Conservation (phyloP, 495 filamentous ascomycete genomes). For the Aspergillus ellipticus region DNA sequence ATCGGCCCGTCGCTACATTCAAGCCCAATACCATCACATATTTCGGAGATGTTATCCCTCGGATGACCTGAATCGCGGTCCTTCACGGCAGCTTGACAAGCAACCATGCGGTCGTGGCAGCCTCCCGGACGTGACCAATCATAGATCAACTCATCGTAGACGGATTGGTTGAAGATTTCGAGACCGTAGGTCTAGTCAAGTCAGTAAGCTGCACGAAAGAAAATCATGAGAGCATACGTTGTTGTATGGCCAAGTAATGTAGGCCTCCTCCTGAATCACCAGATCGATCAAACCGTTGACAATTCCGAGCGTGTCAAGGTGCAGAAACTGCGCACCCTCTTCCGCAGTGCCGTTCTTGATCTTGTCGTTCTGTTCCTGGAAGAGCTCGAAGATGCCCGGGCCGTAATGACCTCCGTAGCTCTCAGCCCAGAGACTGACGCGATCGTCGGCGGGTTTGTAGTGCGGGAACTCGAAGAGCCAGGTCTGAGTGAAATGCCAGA, state of each 20-base stretch:
- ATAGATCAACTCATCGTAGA: slow-evolving; percentile 35
- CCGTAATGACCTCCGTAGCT: slow-evolving; percentile 59
- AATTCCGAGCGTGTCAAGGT: slow-evolving; percentile 31
- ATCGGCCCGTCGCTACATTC: background rate
- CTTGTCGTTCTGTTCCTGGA: slow-evolving; percentile 53
- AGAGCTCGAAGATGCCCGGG: slow-evolving; percentile 52
- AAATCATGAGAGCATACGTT: slow-evolving; percentile 49
- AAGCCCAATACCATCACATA: background rate
- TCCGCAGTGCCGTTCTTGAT: slow-evolving; percentile 31
- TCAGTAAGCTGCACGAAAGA: background rate
- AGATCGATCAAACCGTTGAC: slow-evolving; percentile 69
- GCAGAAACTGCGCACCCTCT: slow-evolving; percentile 16
- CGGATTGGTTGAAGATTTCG: slow-evolving; percentile 47
- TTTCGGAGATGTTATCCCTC: background rate
- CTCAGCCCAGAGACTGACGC: slow-evolving; percentile 39
- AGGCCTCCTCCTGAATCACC: slow-evolving; percentile 55
- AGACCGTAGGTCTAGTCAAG: slow-evolving; percentile 55
- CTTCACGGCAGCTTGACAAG: slow-evolving; percentile 32
- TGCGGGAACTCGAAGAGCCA: slow-evolving; percentile 44
- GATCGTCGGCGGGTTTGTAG: slow-evolving; percentile 41
- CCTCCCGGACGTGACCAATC: slow-evolving; percentile 43
- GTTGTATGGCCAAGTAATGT: slow-evolving; percentile 56
- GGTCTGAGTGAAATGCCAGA: slow-evolving; percentile 48
- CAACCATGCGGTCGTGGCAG: slow-evolving; percentile 48
- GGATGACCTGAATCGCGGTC: slow-evolving; percentile 5